These are phyloP conservation scores for Cyberlindnera petersonii DNA, from an alignment of 805 yeast genomes.

Conservation along the genomic window DNA sequence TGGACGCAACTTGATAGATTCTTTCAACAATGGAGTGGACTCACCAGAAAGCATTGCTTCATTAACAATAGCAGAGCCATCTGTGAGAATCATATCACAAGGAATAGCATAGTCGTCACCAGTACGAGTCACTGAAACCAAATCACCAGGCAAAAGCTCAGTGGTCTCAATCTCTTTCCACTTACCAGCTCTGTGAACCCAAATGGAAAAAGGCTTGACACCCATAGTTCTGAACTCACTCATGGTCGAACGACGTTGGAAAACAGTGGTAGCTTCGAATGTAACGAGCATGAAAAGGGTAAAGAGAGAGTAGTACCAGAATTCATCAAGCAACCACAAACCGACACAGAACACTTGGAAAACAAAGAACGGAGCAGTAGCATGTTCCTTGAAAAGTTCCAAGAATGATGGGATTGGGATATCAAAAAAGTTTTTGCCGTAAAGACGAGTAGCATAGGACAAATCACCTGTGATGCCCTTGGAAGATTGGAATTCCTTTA, in stretches of 20 bases:
- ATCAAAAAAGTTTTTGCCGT: conserved; percentile 86
- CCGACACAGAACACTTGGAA: conserved; percentile 96
- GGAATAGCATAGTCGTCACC: conserved; percentile 90
- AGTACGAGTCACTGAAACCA: conserved; percentile 83
- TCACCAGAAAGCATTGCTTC: conserved; percentile 99
- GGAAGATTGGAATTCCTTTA: conserved; percentile 51
- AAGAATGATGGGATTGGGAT: conserved; percentile 90
- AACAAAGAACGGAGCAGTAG: conserved; percentile 96
- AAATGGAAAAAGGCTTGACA: conserved; percentile 80
- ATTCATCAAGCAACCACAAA: conserved; percentile 92
- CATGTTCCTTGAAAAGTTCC: conserved; percentile 94
- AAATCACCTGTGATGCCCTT: conserved; percentile 56
- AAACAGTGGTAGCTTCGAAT: conserved; percentile 92
- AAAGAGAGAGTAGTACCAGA: conserved; percentile 93
- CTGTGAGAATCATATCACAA: conserved; percentile 82
- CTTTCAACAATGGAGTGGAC: conserved; percentile 93
- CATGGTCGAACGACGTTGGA: conserved; percentile 93
- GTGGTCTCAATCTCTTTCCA: conserved; percentile 73
- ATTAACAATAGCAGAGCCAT: conserved; percentile 92
- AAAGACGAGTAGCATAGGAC: conserved; percentile 48
- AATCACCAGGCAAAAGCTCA: conserved; percentile 85
- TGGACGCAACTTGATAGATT: conserved; percentile 83
- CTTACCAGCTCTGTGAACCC: conserved; percentile 61
- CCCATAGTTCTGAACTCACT: conserved; percentile 96
- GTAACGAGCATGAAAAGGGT: conserved; percentile 88